Conservation (phyloP, 2,329 filamentous ascomycete species). For the Biscogniauxia marginata region DNA sequence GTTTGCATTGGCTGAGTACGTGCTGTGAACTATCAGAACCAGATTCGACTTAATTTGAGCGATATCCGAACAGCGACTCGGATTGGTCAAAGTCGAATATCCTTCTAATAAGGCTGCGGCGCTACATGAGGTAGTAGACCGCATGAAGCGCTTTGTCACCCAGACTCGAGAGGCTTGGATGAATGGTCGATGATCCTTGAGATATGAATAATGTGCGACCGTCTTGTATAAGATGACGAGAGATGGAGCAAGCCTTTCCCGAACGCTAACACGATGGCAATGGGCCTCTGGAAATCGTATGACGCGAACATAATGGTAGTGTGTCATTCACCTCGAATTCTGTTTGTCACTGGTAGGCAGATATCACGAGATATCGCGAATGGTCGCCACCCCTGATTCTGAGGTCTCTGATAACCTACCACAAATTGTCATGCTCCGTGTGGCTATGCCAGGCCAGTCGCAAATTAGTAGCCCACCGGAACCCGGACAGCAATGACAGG, state of each 20-base stretch:
- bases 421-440: neutral
- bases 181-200: slow-evolving; percentile 17
- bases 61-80: slow-evolving; percentile 10
- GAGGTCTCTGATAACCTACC: neutral
- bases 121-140: slow-evolving; percentile 14
- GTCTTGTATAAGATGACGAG: slow-evolving; percentile 16
- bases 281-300: slow-evolving; percentile 11
- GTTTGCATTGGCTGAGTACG: neutral
- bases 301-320: slow-evolving; percentile 1
- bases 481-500: neutral
- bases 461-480: neutral
- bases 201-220: slow-evolving; percentile 14
- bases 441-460: neutral
- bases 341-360: slow-evolving; percentile 1
- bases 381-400: neutral
- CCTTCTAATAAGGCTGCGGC: slow-evolving; percentile 19
- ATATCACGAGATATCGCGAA: slow-evolving; percentile 19
- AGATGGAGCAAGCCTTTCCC: slow-evolving; percentile 10
- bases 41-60: slow-evolving; percentile 20
- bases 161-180: slow-evolving; percentile 5
- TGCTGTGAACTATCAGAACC: neutral
- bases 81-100: slow-evolving; percentile 18
- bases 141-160: slow-evolving; percentile 14
- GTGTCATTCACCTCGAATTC: neutral
- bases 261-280: neutral